These are phyloP conservation scores for Daldinia decipiens DNA, from an alignment of 495 filamentous ascomycete genomes.

Conservation along the genomic window DNA sequence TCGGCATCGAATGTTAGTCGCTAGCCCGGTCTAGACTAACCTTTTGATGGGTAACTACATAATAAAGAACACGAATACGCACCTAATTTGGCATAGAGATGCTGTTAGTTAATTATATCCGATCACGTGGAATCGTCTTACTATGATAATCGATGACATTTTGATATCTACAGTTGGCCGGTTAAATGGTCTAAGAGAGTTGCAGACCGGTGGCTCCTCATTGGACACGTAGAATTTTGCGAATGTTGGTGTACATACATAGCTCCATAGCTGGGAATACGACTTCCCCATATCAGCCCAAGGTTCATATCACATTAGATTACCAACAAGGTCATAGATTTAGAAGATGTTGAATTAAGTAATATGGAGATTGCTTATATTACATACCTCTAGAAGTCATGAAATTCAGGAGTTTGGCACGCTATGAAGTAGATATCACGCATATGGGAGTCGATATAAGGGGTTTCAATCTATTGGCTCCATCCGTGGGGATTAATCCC, in stretches of 20 bases:
- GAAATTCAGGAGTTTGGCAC: too few species aligned
- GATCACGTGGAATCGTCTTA: neutral
- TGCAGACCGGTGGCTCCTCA: neutral
- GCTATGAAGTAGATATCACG: too few species aligned
- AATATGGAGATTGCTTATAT: neutral
- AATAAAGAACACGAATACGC: neutral
- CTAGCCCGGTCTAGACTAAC: conserved; percentile 29
- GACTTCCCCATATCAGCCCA: neutral
- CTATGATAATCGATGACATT: neutral
- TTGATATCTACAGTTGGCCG: neutral
- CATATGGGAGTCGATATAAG: too few species aligned
- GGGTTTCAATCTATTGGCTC: too few species aligned
- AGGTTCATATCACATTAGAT: neutral
- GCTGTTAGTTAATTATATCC: neutral
- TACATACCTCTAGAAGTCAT: neutral
- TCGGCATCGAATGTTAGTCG: conserved; percentile 10
- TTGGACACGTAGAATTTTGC: neutral
- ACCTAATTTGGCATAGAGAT: conserved; percentile 4
- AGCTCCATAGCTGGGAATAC: neutral
- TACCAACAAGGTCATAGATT: neutral
- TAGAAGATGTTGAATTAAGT: neutral
- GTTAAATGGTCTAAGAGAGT: neutral
- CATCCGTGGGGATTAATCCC: too few species aligned
- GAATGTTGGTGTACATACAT: neutral
- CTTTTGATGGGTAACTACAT: conserved; percentile 14